Evolutionary conservation across 768 basidiomycete genomes (phyloP), one percentile per base, ranked within the genome.

Genomic region (Tricholoma sp.): DNA sequence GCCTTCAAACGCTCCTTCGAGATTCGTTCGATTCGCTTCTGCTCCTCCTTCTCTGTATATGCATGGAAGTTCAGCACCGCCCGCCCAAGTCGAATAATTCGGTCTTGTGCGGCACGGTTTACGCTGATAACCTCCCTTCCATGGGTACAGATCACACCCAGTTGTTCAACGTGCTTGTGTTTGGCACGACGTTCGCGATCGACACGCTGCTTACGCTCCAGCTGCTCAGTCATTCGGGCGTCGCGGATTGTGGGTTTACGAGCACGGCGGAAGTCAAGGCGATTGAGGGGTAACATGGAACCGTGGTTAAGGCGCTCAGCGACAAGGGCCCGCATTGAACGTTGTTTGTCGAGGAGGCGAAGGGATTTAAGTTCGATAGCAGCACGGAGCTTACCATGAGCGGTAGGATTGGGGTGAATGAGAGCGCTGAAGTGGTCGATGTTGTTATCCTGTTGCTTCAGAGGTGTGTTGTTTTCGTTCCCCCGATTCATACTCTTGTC

Each of bases 1-100:
- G 96, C 97, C 76, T 91, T 94, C 60, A 99, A 76, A 91, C 95
- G 94, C 71, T 98, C 97, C 76, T 98, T 98, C 47, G 90, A 86
- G 45, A 99, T 85, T 55, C 94, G 80, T 74, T 98, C 97, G 61
- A 99, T 90, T 28, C 96, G 84, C 70, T 94, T 94, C 81, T 95
- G 92, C 70, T 99, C 97, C 72, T 98, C 96, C 77, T 93, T 95
- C 76, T 99, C 97, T 1, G 94, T 94, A 60, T 86, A 84, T 13
- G 76, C 77, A 69, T 99, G 97, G 79, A 95, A 92, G 55, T 75
- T 83, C 61, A 89, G 73, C 6, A 99, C 88, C 1, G 89, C 80
- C 59, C 85, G 84, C 50, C 92, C 89, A 18, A 99, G 78, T 56
- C 89, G 87, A 24, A 80, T 76, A 28, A 90, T 77, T 13, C 88